phyloP scores from a whole-genome alignment of 176 grass and related monocot genomes.

The Alopecurus myosuroides region DNA sequence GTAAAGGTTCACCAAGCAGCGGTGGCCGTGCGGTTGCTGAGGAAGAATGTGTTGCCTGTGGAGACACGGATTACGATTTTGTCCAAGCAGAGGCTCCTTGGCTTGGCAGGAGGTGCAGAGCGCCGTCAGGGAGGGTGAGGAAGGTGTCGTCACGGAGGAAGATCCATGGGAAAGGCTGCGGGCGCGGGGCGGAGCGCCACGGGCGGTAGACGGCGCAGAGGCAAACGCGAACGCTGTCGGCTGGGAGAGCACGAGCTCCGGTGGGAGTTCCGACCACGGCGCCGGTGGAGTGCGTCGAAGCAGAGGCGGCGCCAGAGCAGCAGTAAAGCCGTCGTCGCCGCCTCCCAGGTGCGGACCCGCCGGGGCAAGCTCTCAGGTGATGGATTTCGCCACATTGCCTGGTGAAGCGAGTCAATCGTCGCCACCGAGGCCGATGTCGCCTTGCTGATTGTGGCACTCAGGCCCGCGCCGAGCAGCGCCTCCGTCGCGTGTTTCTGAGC shows the following conservation, averaged over 20 bases:
- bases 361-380: too few relatives aligned
- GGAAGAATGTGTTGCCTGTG: too few relatives aligned
- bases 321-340: background rate
- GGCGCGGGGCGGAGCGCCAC: background rate
- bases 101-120: background rate
- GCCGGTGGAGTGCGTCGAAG: background rate
- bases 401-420: too few relatives aligned
- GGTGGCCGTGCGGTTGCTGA: too few relatives aligned
- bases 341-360: background rate
- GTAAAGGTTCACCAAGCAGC: too few relatives aligned
- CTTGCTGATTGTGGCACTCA: too few relatives aligned
- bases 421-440: too few relatives aligned
- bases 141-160: background rate
- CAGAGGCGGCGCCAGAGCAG: background rate
- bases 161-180: background rate
- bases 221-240: background rate
- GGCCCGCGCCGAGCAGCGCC: too few relatives aligned
- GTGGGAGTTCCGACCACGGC: background rate
- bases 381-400: too few relatives aligned
- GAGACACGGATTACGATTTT: too few relatives aligned
- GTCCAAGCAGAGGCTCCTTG: too few relatives aligned
- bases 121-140: background rate
- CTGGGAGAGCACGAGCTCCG: background rate
- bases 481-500: too few relatives aligned
- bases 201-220: background rate